Evolutionary conservation across 2,329 filamentous ascomycete genomes (phyloP).

Genomic region (Coniochaeta sp.): DNA sequence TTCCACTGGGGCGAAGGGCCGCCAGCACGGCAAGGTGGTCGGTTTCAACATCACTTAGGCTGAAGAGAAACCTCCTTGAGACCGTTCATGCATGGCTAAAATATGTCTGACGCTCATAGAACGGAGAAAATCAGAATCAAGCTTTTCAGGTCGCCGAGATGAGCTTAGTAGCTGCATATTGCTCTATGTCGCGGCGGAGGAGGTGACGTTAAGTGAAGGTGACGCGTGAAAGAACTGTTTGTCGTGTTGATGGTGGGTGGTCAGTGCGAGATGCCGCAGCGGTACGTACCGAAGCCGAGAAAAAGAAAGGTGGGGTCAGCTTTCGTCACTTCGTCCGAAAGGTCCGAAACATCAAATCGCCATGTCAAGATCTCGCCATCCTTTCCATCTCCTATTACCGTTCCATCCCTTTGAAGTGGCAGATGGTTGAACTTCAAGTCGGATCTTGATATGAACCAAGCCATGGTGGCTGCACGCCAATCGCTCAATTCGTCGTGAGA

Average conservation of each 20-base stretch:
- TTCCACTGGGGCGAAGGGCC: not conserved
- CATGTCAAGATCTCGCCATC: too few species aligned
- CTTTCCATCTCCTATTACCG: too few species aligned
- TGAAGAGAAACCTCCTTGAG: too few species aligned
- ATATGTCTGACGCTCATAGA: too few species aligned
- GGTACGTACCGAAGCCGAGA: not conserved
- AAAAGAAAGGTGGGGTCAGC: not conserved
- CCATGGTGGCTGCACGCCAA: not conserved
- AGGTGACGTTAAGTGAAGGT: not conserved
- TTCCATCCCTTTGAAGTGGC: too few species aligned
- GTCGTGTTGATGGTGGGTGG: not conserved
- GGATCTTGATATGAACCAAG: not conserved
- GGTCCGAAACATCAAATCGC: too few species aligned
- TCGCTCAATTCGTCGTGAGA: not conserved
- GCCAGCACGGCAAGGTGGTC: not conserved
- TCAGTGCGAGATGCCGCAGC: not conserved
- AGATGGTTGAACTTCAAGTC: not conserved
- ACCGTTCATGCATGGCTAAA: not conserved
- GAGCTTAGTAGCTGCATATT: too few species aligned
- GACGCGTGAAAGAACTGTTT: not conserved
- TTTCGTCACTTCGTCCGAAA: not conserved
- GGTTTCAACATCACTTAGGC: too few species aligned
- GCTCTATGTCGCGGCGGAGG: not conserved
- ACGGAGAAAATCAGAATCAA: too few species aligned
- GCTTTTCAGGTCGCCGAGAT: too few species aligned